Base-by-base conservation (phyloP, 306 rosid species). In the Pachyrhizus erosus region DNA sequence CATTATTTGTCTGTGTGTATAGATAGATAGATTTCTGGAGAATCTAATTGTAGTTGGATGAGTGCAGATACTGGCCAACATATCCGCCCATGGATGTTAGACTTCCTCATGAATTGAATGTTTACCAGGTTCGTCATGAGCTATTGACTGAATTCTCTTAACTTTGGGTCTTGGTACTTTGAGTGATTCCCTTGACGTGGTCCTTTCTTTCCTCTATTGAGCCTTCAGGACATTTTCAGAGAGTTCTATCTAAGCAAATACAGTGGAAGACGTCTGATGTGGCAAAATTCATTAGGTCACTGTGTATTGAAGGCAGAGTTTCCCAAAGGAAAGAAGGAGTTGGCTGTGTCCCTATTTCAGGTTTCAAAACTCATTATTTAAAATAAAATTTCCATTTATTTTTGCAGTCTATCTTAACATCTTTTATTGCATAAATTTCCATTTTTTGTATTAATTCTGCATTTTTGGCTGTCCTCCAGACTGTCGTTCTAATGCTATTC, bases 201-300 rank as follows among this genome's bases (percentile, higher is more conserved):
- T 78, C 71, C 61, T 79, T 75, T 86, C 76, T 82, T 75, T 86
- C 76, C 54, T 76, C 84, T 67, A 5, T 54, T 45, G 39, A 31
- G 67, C 57, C 24, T 77, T 49, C 74, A 96, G 99, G 99, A 93
- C 85, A 93, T 96, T 85, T 96, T 96, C 88, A 96, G 92, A 83
- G 99, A 96, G 88, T 96, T 96, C 78, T 96, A 96, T 84, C 88
- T 96, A 66, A 93, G 99, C 85, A 96, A 93, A 86, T 96, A 96
- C 86, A 96, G 98, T 62, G 99, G 99, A 69, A 89, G 99, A 85
- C 98, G 99, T 80, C 86, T 96, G 79, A 96, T 96, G 99, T 96
- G 99, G 99, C 99, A 96, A 87, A 96, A 93, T 90, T 96, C 96
- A 11, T 83, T 96, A 89, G 99, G 99, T 84, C 97, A 96, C 89